Base-by-base conservation (phyloP, 108 stramenopile species). In the Fistulifera solaris region DNA sequence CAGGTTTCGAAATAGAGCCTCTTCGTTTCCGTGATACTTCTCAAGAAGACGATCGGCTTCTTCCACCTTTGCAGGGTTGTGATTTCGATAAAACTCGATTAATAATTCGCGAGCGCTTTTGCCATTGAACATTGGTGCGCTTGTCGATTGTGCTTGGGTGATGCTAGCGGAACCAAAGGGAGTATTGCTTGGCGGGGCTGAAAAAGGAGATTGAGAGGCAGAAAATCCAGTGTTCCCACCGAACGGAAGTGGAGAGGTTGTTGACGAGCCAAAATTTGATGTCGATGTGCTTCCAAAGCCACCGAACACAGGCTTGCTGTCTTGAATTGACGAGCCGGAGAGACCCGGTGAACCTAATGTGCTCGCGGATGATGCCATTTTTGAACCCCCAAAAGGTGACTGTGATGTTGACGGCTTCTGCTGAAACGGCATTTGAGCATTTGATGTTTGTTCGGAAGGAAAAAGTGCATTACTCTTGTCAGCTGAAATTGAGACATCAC, bases 1-100 rank as follows among this genome's bases (percentile, higher is more conserved):
- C 17, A 93, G 68, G 53, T 89, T 89, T 17, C 73, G 48, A 52
- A 93, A 87, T 63, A 93, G 35, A 49, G 80, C 65, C 28, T 87
- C 85, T 58, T 93, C 87, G 18, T 83, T 64, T 35, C 92, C 92
- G 27, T 65, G 42, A 54, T 91, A 91, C 62, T 93, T 93, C 7
- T 66, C 48, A 46, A 93, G 58, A 7, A 87, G 44, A 54, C 81
- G 83, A 53, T 93, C 92, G 14, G 89, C 80, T 57, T 93, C 82
- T 5, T 43, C 58, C 21, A 93, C 38, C 62, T 93, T 89, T 17
- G 59, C 55, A 8, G 87, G 83, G 46, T 89, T 89, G 40, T 78
- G 61, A 23, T 84, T 71, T 58, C 85, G 74, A 49, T 89, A 93
- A 58, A 89, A 93, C 7, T 59, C 38, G 35, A 65, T 17, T n/a